Conservation (phyloP, 352 stramenopile genomes). For the Phytopythium helicoides region DNA sequence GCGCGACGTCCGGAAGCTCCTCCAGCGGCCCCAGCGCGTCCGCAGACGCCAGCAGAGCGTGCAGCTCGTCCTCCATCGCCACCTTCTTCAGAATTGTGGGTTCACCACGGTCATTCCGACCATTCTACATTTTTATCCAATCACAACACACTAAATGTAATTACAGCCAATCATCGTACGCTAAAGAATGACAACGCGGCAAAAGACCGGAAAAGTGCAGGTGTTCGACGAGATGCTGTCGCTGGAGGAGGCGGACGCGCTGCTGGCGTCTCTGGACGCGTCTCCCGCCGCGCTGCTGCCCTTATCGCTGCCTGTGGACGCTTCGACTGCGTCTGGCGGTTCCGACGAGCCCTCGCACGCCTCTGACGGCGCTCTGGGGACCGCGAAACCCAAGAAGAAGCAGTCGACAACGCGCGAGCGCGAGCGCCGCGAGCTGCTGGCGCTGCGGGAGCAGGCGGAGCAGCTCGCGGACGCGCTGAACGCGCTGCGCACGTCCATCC, state of each 20-base stretch:
- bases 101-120: too few species aligned
- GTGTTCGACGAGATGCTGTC: conserved; percentile 1
- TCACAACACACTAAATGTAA: background rate
- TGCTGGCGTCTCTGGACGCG: conserved; percentile 8
- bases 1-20: too few species aligned
- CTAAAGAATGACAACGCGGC: too few species aligned
- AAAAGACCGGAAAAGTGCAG: background rate
- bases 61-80: too few species aligned
- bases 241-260: conserved; percentile 9
- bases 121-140: background rate
- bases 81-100: too few species aligned
- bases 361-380: background rate
- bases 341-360: background rate
- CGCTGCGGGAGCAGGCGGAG: conserved; percentile 16
- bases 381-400: conserved; percentile 3
- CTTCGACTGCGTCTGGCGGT: background rate
- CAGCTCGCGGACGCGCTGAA: conserved; percentile 18
- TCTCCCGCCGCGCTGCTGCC: background rate
- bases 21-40: too few species aligned
- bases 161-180: conserved; percentile 2
- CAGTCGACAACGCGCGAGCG: conserved; percentile 17
- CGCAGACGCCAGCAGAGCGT: too few species aligned
- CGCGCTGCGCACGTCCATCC: conserved; percentile 4
- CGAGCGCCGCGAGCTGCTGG: conserved; percentile 26
- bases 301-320: background rate